Percentiles rank a stretch among this genome's conserved stretches.
These are phyloP conservation scores for Cucumis hystrix DNA, from an alignment of 306 rosid species.

Conservation along the genomic window DNA sequence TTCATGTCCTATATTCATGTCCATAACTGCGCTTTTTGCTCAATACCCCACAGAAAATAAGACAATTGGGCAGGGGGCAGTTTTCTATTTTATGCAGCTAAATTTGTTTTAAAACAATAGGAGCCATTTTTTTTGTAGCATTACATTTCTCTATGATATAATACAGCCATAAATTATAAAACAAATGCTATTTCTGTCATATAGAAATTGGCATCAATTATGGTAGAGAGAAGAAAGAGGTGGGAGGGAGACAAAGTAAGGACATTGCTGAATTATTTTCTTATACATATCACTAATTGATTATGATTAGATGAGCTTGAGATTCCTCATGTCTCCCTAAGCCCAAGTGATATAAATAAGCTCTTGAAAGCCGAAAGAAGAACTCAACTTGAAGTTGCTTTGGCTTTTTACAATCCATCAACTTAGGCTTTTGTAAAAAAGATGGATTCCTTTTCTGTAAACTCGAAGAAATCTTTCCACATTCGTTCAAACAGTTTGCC, in stretches of 20 bases:
- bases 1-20: background rate
- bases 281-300: background rate
- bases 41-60: background rate
- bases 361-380: background rate
- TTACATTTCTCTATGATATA: background rate
- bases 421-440: background rate
- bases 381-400: background rate
- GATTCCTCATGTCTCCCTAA: conserved; percentile 5
- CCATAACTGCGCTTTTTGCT: background rate
- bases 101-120: background rate
- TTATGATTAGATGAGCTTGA: background rate
- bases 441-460: conserved; percentile 4
- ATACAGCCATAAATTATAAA: background rate
- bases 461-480: conserved; percentile 6
- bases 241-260: conserved; percentile 10
- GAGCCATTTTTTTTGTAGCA: too few relatives aligned
- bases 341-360: background rate
- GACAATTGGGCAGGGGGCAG: background rate
- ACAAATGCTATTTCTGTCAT: background rate
- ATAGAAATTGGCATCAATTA: background rate
- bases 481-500: conserved; percentile 16
- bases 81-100: background rate
- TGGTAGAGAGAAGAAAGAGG: background rate
- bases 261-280: background rate
- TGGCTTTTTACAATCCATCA: background rate